Base-by-base conservation (phyloP, 352 stramenopile species). In the Pythium scleroteichum region DNA sequence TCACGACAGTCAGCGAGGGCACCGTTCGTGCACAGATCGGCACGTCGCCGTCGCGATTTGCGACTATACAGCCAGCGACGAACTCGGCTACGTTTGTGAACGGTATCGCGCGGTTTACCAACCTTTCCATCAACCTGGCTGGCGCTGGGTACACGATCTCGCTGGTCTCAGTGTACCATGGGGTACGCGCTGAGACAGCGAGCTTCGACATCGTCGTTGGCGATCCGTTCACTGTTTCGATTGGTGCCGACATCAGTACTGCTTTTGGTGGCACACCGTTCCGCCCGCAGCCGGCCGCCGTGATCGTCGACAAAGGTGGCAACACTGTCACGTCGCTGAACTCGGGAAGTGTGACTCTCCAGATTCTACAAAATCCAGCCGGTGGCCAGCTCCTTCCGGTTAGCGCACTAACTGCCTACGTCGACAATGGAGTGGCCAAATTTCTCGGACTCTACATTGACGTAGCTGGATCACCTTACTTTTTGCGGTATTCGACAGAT, bases 201-300 rank as follows among this genome's bases (percentile, higher is more conserved):
- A 24, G 68, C 12, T 95, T 96, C 51, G 72, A 94, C 50, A 77
- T 96, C 17, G 39, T 82, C 0, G 70, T 95, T 4, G 87, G 86
- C 8, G 64, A 73, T 9, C 68, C 69, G 5, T 88, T 86, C 57
- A 70, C 68, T 19, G 71, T 96, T 23, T 64, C 68, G 22, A 85
- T 96, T 63, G 53, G 79, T 39, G 66, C 82, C 19, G 79, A 94
- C 62, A 78, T 92, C 46, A 91, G 82, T 75, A 94, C 76, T 2
- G 85, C 88, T 4, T 92, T 79, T 41, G 83, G 87, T 53, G 88
- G 88, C 2, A 87, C 73, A 10, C 63, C 79, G 0, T 95, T 96
- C 57, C 67, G 78, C 20, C 87, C 87, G 1, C 87, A 96, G 53
- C 87, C 88, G 8, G 67, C 70, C n/a, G 79, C 79, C 2, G 81